Percentiles rank a stretch among this genome's conserved stretches.
phyloP scores from a whole-genome alignment of 192 early-diverging fungal species.

The Linnemannia hyalina region DNA sequence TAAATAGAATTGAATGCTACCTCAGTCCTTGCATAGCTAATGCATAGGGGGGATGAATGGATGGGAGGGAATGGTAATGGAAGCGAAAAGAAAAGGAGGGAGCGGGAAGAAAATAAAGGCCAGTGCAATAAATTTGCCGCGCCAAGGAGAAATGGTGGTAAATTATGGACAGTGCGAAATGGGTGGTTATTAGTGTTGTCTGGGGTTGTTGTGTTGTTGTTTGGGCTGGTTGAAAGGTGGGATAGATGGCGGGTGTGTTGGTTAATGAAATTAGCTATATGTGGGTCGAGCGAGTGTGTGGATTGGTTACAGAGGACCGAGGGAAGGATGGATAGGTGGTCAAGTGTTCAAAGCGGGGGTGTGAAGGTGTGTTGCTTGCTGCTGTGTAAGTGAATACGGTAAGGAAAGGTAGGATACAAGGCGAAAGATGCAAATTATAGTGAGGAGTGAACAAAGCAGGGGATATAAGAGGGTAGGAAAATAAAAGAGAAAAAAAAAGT shows the following conservation, averaged over 20 bases:
- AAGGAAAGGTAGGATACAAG: background rate
- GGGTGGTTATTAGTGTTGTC: too few species aligned
- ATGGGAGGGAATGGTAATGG: background rate
- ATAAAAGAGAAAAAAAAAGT: constrained; percentile 7
- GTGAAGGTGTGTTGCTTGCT: background rate
- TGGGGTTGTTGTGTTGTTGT: too few species aligned
- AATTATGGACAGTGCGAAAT: too few species aligned
- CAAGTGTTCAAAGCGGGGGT: background rate
- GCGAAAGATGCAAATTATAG: background rate
- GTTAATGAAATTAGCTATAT: background rate
- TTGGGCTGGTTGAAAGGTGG: too few species aligned
- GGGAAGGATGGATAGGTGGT: background rate
- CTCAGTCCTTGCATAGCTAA: constrained; percentile 6
- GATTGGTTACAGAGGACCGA: background rate
- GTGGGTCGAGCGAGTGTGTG: background rate
- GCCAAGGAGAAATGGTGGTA: too few species aligned
- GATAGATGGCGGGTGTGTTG: too few species aligned
- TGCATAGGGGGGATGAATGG: background rate
- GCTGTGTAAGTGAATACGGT: background rate
- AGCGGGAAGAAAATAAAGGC: background rate
- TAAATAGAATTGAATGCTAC: background rate
- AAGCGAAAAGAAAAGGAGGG: background rate
- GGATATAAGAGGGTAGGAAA: background rate
- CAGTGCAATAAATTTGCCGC: too few species aligned
- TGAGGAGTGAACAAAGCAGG: background rate